phyloP scores from a whole-genome alignment of 2,329 filamentous ascomycete genomes.

The Seiridium unicorne region DNA sequence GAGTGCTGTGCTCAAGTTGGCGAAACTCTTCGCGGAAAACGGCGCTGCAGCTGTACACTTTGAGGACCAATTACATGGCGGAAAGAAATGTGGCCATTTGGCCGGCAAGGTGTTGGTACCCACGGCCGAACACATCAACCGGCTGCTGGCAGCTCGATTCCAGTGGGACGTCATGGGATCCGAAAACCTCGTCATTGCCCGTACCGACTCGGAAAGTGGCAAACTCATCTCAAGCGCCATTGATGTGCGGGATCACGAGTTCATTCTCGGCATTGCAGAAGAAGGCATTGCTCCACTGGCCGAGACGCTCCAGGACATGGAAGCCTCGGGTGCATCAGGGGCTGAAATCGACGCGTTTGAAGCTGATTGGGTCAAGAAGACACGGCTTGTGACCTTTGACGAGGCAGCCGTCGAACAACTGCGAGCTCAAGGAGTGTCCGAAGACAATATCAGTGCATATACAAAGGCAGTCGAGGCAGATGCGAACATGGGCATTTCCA shows the following conservation, averaged over 20 bases:
- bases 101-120: conserved; percentile 96
- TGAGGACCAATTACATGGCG: conserved; percentile 95
- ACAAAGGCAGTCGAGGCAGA: conserved; percentile 59
- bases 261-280: conserved; percentile 84
- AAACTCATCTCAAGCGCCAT: conserved; percentile 87
- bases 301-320: conserved; percentile 88
- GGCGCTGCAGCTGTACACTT: conserved; percentile 96
- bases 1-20: conserved; percentile 89
- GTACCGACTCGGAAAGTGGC: conserved; percentile 93
- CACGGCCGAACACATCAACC: conserved; percentile 93
- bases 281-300: conserved; percentile 74
- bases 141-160: conserved; percentile 85
- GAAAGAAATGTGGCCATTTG: conserved; percentile 97
- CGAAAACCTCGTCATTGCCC: conserved; percentile 91
- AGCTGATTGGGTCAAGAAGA: conserved; percentile 81
- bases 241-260: conserved; percentile 94
- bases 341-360: conserved; percentile 84
- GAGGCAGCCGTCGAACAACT: conserved; percentile 82
- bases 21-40: conserved; percentile 96
- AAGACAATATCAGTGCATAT: conserved; percentile 68
- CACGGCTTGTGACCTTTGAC: conserved; percentile 86
- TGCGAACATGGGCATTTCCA: conserved; percentile 73
- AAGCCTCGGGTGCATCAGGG: conserved; percentile 72
- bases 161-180: conserved; percentile 98
- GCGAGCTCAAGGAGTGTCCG: conserved; percentile 59